A percentile compares a stretch with the other conserved stretches of the same genome.
Conservation (phyloP, 2,329 filamentous ascomycete genomes). For the Leptographium procerum region DNA sequence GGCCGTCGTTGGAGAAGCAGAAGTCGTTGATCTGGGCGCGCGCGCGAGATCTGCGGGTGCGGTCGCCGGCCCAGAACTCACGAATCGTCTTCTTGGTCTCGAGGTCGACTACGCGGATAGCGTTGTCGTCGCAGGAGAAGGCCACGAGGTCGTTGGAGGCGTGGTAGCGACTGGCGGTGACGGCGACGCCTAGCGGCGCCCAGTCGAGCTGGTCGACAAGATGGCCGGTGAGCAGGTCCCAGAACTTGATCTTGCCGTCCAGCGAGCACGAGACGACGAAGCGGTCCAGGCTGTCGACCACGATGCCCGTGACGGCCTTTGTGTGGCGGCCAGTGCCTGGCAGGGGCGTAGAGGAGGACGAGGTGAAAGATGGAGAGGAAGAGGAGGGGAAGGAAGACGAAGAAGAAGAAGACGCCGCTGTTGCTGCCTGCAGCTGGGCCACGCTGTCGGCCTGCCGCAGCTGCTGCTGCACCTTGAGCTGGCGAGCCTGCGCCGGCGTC, state of each 20-base stretch:
- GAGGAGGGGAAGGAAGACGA: too few species aligned
- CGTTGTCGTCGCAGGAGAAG: conserved; percentile 78
- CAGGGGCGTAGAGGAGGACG: conserved; percentile 22
- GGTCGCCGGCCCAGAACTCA: conserved; percentile 77
- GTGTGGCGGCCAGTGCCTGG: conserved; percentile 61
- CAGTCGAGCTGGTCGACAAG: conserved; percentile 75
- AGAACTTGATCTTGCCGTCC: conserved; percentile 94
- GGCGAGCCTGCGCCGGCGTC: conserved; percentile 66
- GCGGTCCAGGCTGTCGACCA: conserved; percentile 82
- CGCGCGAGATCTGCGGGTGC: conserved; percentile 21
- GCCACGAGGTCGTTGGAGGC: conserved; percentile 74
- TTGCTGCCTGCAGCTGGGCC: conserved; percentile 36
- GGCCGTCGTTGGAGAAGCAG: conserved; percentile 82
- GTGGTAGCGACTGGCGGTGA: conserved; percentile 72
- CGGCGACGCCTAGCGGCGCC: conserved; percentile 57
- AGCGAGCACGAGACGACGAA: conserved; percentile 74
- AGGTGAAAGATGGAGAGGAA: too few species aligned
- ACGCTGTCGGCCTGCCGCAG: conserved; percentile 44
- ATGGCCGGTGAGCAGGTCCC: conserved; percentile 81
- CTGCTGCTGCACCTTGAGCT: conserved; percentile 58
- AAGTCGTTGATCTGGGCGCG: conserved; percentile 55
- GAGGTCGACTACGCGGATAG: conserved; percentile 79
- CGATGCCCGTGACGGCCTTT: conserved; percentile 71
- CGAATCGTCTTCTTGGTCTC: conserved; percentile 83
- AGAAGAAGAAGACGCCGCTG: conserved; percentile 16